These are phyloP conservation scores for Penicillium cataractarum DNA, from an alignment of 495 filamentous ascomycete species.

Conservation along the genomic window DNA sequence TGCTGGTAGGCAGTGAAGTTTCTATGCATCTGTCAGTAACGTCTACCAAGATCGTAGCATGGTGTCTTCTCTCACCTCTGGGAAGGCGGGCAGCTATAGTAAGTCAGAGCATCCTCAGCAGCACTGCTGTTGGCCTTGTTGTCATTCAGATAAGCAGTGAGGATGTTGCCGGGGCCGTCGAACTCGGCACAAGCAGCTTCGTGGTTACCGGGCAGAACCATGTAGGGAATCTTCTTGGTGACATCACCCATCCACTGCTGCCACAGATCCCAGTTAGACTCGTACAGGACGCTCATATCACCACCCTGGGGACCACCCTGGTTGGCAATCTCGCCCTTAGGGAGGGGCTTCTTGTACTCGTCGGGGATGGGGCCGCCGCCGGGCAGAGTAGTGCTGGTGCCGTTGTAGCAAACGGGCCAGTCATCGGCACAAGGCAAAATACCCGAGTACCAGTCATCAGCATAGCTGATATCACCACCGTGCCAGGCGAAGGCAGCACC, in stretches of 20 bases:
- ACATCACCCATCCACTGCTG: slow-evolving; percentile 49
- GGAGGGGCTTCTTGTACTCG: slow-evolving; percentile 47
- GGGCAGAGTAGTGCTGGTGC: slow-evolving; percentile 44
- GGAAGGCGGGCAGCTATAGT: slow-evolving; percentile 57
- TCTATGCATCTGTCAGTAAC: slow-evolving; percentile 17
- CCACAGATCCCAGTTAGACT: slow-evolving; percentile 55
- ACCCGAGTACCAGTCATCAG: slow-evolving; percentile 54
- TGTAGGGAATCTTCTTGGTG: slow-evolving; percentile 48
- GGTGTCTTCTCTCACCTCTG: slow-evolving; percentile 41
- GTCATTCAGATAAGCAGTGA: slow-evolving; percentile 53
- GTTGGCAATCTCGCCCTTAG: slow-evolving; percentile 49
- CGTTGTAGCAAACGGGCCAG: slow-evolving; percentile 60
- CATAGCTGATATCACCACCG: slow-evolving; percentile 53
- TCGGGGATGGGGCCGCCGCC: slow-evolving; percentile 32
- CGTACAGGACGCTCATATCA: slow-evolving; percentile 54
- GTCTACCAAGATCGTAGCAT: neutral
- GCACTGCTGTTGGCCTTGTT: slow-evolving; percentile 35
- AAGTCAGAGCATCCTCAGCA: slow-evolving; percentile 40
- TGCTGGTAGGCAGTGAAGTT: slow-evolving; percentile 60
- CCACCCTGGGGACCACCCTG: slow-evolving; percentile 53
- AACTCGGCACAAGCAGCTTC: slow-evolving; percentile 56
- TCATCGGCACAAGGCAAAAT: slow-evolving; percentile 50
- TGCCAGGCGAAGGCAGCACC: slow-evolving; percentile 55
- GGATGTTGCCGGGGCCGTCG: slow-evolving; percentile 48
- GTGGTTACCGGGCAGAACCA: slow-evolving; percentile 52